A percentile compares a stretch with the other conserved stretches of the same genome.
Conservation (phyloP, 2,329 filamentous ascomycete genomes). For the Ophiostoma sp. region DNA sequence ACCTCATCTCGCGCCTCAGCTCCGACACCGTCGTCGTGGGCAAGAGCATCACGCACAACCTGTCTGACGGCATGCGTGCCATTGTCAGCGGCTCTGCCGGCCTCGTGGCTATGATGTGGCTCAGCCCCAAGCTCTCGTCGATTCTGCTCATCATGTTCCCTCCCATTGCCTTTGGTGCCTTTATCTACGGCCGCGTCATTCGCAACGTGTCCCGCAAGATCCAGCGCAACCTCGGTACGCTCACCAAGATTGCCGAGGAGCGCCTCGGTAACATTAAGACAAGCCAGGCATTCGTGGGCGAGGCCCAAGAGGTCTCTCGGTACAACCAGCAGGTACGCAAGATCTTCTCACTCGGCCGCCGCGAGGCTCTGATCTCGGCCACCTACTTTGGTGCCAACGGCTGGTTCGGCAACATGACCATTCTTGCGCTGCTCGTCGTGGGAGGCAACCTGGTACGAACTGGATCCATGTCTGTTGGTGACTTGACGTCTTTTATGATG, state of each 20-base stretch:
- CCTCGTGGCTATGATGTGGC: conserved; percentile 90
- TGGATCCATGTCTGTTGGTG: conserved; percentile 81
- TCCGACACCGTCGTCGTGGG: conserved; percentile 97
- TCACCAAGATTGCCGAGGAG: conserved; percentile 97
- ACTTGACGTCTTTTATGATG: conserved; percentile 96
- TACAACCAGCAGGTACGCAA: conserved; percentile 90
- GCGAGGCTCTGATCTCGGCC: conserved; percentile 80
- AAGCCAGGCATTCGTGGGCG: conserved; percentile 91
- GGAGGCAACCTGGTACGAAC: conserved; percentile 85
- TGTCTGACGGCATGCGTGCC: conserved; percentile 90
- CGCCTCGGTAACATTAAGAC: conserved; percentile 95
- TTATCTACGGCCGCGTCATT: conserved; percentile 85
- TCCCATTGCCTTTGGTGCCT: conserved; percentile 81
- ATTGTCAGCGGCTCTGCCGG: conserved; percentile 86
- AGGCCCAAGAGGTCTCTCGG: conserved; percentile 79
- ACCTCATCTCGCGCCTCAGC: conserved; percentile 89
- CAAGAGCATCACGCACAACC: conserved; percentile 96
- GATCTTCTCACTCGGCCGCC: conserved; percentile 84
- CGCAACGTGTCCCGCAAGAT: conserved; percentile 86
- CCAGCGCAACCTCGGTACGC: conserved; percentile 83
- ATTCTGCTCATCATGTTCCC: conserved; percentile 83
- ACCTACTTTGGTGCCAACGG: conserved; percentile 85
- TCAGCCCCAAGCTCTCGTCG: conserved; percentile 83
- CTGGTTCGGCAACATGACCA: conserved; percentile 93
- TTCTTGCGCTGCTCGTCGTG: conserved; percentile 81